A percentile compares a stretch with the other conserved stretches of the same genome.
These are phyloP conservation scores for Omphalotus olearius DNA, from an alignment of 1,284 basidiomycete species.

Conservation along the genomic window DNA sequence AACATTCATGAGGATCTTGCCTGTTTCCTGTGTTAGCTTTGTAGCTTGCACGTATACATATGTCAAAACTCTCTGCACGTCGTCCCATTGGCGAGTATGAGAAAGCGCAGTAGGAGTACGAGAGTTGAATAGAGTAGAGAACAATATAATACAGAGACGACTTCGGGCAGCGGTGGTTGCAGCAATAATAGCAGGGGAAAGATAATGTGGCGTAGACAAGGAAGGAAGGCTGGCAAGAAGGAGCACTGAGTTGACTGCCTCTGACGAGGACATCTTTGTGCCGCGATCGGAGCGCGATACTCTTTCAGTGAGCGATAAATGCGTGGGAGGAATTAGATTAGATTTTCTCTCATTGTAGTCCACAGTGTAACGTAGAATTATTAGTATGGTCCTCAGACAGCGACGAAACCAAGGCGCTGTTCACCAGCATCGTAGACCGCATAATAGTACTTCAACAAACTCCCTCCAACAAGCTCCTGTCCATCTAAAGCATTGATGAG, in stretches of 20 bases:
- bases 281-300: too few species aligned
- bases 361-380: too few species aligned
- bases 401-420: constrained; percentile 46
- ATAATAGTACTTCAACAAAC: constrained; percentile 53
- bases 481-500: constrained; percentile 53
- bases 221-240: constrained; percentile 49
- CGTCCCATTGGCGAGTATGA: constrained; percentile 49
- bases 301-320: too few species aligned
- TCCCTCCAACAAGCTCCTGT: constrained; percentile 45
- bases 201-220: constrained; percentile 47
- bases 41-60: constrained; percentile 75
- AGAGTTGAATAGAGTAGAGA: constrained; percentile 54
- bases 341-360: too few species aligned
- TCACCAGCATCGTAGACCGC: constrained; percentile 49
- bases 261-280: too few species aligned
- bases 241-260: constrained; percentile 25
- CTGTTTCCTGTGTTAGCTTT: constrained; percentile 58
- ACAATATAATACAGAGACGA: constrained; percentile 57
- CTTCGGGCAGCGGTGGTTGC: constrained; percentile 43
- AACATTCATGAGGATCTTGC: constrained; percentile 64
- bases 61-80: constrained; percentile 63
- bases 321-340: too few species aligned
- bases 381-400: neutral
- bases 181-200: constrained; percentile 45
- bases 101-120: constrained; percentile 32